Evolutionary conservation across 805 yeast species (phyloP).

Genomic region (Saccharomycopsis microspora): DNA sequence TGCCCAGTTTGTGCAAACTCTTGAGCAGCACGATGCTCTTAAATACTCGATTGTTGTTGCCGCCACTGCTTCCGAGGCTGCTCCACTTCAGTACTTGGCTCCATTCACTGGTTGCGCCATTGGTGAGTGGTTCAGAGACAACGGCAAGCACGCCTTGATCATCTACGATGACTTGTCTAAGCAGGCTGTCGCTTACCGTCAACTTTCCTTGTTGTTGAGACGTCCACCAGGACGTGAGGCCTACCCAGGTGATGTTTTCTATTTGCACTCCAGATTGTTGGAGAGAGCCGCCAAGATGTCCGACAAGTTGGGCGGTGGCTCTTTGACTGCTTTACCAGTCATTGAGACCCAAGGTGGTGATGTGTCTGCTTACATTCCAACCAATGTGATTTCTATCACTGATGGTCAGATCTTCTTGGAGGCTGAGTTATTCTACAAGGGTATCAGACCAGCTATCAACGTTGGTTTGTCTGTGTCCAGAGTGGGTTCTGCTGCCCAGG

Average conservation of each 20-base stretch:
- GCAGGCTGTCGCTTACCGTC: constrained; percentile 99
- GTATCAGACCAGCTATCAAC: constrained; percentile 99
- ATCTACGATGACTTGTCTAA: constrained; percentile 96
- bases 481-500: constrained; percentile 99
- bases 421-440: constrained; percentile 99
- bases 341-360: constrained; percentile 99
- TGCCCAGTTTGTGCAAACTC: constrained; percentile 98
- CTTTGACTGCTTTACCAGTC: constrained; percentile 91
- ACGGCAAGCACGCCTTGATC: constrained; percentile 95
- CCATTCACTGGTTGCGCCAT: constrained; percentile 99
- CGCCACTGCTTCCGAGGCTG: constrained; percentile 99
- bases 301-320: constrained; percentile 82
- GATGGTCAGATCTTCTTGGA: constrained; percentile 98
- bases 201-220: constrained; percentile 92
- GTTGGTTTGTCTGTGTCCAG: constrained; percentile 99
- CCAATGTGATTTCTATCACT: constrained; percentile 94
- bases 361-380: constrained; percentile 96
- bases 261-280: constrained; percentile 87
- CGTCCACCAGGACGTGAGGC: constrained; percentile 97
- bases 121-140: constrained; percentile 99
- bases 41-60: constrained; percentile 97
- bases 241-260: constrained; percentile 95
- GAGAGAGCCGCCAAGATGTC: constrained; percentile 98
- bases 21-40: constrained; percentile 96
- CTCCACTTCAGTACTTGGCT: constrained; percentile 99